Conservation (phyloP, 2,329 filamentous ascomycete genomes). For the Trichoderma oligosporum region DNA sequence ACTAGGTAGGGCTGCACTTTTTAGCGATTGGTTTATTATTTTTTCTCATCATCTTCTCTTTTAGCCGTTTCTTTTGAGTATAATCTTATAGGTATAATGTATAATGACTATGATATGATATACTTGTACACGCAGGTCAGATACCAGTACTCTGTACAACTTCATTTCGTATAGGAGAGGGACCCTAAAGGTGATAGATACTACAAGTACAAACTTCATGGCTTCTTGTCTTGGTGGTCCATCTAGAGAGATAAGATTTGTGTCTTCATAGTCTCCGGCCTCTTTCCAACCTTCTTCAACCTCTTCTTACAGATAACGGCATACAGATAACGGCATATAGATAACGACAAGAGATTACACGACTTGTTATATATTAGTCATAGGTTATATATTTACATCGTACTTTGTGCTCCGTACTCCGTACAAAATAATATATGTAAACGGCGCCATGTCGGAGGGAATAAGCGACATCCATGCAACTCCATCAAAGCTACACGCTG, state of each 20-base stretch:
- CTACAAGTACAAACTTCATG: background rate
- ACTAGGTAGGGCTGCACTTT: slow-evolving; percentile 7
- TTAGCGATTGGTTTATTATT: background rate
- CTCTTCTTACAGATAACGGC: too few species aligned
- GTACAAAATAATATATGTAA: too few species aligned
- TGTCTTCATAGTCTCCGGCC: too few species aligned
- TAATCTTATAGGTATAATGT: too few species aligned
- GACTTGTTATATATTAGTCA: too few species aligned
- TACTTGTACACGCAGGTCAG: too few species aligned
- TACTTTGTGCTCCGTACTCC: too few species aligned
- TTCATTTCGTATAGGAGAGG: background rate
- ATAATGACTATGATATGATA: background rate
- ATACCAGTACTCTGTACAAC: background rate
- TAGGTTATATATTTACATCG: too few species aligned
- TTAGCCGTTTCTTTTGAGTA: background rate
- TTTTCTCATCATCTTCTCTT: background rate
- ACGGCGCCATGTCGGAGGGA: slow-evolving; percentile 13
- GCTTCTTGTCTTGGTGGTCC: slow-evolving; percentile 14
- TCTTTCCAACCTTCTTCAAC: too few species aligned
- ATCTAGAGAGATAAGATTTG: too few species aligned
- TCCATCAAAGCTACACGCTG: slow-evolving; percentile 11
- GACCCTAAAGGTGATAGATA: slow-evolving; percentile 8
- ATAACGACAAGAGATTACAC: too few species aligned
- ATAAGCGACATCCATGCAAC: slow-evolving; percentile 15
- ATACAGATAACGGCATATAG: too few species aligned